These are phyloP conservation scores for Pyronema domesticum DNA, from an alignment of 495 filamentous ascomycete genomes.

Conservation along the genomic window DNA sequence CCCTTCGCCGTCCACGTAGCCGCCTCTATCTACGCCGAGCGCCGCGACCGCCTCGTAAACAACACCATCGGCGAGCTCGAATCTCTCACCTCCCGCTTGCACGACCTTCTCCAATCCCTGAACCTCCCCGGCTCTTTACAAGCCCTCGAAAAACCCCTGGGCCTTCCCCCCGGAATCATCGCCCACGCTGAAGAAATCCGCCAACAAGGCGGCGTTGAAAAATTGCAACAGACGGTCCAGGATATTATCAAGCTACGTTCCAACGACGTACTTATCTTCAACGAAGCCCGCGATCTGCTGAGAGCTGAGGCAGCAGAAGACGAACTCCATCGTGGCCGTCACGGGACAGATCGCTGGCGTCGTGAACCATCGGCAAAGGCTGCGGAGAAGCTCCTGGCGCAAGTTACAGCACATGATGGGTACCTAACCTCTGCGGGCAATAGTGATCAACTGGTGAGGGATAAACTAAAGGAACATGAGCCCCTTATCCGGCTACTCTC, in stretches of 20 bases:
- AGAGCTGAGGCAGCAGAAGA: slow-evolving; percentile 71
- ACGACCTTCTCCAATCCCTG: slow-evolving; percentile 63
- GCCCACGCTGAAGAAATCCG: slow-evolving; percentile 88
- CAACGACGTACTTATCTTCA: slow-evolving; percentile 54
- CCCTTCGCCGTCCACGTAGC: slow-evolving; percentile 92
- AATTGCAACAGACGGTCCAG: slow-evolving; percentile 55
- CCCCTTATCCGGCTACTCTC: slow-evolving; percentile 58
- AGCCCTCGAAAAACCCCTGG: slow-evolving; percentile 85
- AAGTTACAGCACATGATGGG: slow-evolving; percentile 61
- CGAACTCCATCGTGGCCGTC: slow-evolving; percentile 49
- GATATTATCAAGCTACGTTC: slow-evolving; percentile 74
- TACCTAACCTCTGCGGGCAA: slow-evolving; percentile 73
- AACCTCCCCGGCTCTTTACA: slow-evolving; percentile 88
- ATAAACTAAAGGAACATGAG: slow-evolving; percentile 62
- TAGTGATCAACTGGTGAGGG: slow-evolving; percentile 63
- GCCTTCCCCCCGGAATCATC: slow-evolving; percentile 64
- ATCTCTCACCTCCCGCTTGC: slow-evolving; percentile 56
- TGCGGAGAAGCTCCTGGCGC: slow-evolving; percentile 55
- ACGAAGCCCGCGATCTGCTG: slow-evolving; percentile 63
- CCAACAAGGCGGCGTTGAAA: slow-evolving; percentile 71
- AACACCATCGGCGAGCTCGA: slow-evolving; percentile 69
- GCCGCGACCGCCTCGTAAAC: slow-evolving; percentile 74
- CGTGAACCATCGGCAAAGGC: slow-evolving; percentile 50
- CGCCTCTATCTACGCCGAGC: slow-evolving; percentile 85
- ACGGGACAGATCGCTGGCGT: slow-evolving; percentile 76